Evolutionary conservation across 1,284 basidiomycete genomes (phyloP).

Genomic region (Apiotrichum mycotoxinovorans): DNA sequence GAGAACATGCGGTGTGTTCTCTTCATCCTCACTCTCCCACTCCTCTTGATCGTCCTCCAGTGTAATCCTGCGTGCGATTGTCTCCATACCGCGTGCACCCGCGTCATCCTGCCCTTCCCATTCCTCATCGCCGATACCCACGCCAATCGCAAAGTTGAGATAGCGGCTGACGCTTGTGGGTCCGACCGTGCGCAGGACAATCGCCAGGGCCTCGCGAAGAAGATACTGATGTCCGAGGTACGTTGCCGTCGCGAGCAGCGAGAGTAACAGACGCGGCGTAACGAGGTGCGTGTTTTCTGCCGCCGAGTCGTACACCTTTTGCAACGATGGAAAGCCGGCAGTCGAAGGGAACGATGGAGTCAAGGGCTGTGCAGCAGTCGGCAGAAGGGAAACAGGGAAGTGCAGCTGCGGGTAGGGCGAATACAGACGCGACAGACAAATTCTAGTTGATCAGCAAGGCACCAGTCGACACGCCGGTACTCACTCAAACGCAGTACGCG

Average conservation of each 20-base stretch:
- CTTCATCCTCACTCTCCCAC: constrained; percentile 7
- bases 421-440: constrained; percentile 77
- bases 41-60: constrained; percentile 9
- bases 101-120: constrained; percentile 55
- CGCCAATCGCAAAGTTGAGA: constrained; percentile 77
- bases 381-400: constrained; percentile 63
- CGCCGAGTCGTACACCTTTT: constrained; percentile 57
- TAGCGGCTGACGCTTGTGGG: constrained; percentile 74
- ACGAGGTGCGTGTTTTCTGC: constrained; percentile 63
- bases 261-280: constrained; percentile 76
- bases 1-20: not conserved
- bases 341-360: constrained; percentile 61
- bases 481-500: constrained; percentile 61
- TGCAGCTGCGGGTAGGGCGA: constrained; percentile 75
- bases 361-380: constrained; percentile 64
- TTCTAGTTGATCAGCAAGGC: constrained; percentile 51
- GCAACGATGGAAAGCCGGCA: constrained; percentile 60
- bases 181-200: constrained; percentile 70
- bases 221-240: constrained; percentile 79
- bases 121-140: constrained; percentile 58
- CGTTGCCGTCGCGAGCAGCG: constrained; percentile 76
- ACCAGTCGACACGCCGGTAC: constrained; percentile 23
- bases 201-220: constrained; percentile 67
- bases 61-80: constrained; percentile 58
- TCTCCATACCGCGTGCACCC: constrained; percentile 65